A percentile compares a stretch with the other conserved stretches of the same genome.
Conservation (phyloP, 495 filamentous ascomycete species). For the Penicillium cataractarum region DNA sequence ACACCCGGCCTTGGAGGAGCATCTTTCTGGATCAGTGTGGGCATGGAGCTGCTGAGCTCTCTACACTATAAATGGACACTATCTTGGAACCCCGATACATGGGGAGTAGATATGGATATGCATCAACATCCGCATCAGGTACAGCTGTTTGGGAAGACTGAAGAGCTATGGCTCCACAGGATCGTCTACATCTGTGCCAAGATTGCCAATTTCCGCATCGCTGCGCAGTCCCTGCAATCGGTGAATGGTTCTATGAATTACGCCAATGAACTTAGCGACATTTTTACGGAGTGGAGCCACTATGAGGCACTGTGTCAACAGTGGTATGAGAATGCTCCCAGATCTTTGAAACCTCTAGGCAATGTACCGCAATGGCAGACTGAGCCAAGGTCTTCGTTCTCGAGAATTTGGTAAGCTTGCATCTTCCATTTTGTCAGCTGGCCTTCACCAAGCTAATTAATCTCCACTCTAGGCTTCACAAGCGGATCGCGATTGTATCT, state of each 20-base stretch:
- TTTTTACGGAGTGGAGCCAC: slow-evolving; percentile 75
- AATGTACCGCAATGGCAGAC: slow-evolving; percentile 72
- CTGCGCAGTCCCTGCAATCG: slow-evolving; percentile 62
- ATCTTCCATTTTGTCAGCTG: neutral
- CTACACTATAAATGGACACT: slow-evolving; percentile 85
- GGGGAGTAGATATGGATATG: slow-evolving; percentile 87
- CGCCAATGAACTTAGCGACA: slow-evolving; percentile 63
- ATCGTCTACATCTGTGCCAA: slow-evolving; percentile 92
- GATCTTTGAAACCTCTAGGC: slow-evolving; percentile 85
- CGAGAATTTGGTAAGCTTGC: slow-evolving; percentile 77
- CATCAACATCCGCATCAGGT: slow-evolving; percentile 57
- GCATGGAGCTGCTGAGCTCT: slow-evolving; percentile 87
- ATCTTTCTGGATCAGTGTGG: slow-evolving; percentile 94
- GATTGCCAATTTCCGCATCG: slow-evolving; percentile 78
- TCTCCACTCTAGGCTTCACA: slow-evolving; percentile 65
- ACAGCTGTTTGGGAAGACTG: slow-evolving; percentile 52
- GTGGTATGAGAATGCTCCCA: slow-evolving; percentile 77
- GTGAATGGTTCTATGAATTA: slow-evolving; percentile 47
- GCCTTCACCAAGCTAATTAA: neutral
- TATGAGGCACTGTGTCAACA: slow-evolving; percentile 75
- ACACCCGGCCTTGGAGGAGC: slow-evolving; percentile 80
- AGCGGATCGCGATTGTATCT: slow-evolving; percentile 77
- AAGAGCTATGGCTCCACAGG: slow-evolving; percentile 89
- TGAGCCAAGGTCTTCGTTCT: slow-evolving; percentile 73
- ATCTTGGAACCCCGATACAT: slow-evolving; percentile 89